Conservation (phyloP, 495 filamentous ascomycete species). For the Filosporella fistucella region DNA sequence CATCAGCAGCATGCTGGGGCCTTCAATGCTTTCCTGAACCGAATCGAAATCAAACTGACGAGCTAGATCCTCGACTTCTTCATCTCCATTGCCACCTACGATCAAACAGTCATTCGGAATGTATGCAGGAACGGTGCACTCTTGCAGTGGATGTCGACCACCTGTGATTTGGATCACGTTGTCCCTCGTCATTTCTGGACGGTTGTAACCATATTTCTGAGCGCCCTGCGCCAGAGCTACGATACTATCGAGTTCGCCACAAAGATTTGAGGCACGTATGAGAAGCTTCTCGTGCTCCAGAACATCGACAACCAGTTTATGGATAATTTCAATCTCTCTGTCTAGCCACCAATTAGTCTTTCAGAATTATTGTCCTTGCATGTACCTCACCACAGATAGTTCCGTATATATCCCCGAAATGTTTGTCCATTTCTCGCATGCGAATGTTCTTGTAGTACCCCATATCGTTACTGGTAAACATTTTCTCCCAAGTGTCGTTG, state of each 20-base stretch:
- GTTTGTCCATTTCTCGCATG: slow-evolving; percentile 79
- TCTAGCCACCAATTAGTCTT: slow-evolving; percentile 44
- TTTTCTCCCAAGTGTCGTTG: slow-evolving; percentile 65
- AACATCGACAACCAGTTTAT: slow-evolving; percentile 69
- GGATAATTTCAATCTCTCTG: slow-evolving; percentile 85
- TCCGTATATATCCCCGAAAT: slow-evolving; percentile 80
- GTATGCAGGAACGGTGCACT: slow-evolving; percentile 79
- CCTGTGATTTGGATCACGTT: slow-evolving; percentile 75
- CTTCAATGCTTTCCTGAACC: slow-evolving; percentile 18
- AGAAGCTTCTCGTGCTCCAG: slow-evolving; percentile 67
- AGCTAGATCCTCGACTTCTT: slow-evolving; percentile 4
- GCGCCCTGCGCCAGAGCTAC: slow-evolving; percentile 79
- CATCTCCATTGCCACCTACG: slow-evolving; percentile 48
- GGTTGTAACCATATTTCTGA: slow-evolving; percentile 63
- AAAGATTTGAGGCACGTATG: slow-evolving; percentile 62
- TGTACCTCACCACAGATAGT: slow-evolving; percentile 68
- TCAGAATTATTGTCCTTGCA: no score
- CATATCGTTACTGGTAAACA: slow-evolving; percentile 66
- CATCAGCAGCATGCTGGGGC: slow-evolving; percentile 73
- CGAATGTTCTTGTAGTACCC: slow-evolving; percentile 85
- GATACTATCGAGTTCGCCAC: slow-evolving; percentile 86
- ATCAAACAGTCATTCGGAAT: slow-evolving; percentile 78
- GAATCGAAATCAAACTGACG: neutral
- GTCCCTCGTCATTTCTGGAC: slow-evolving; percentile 63
- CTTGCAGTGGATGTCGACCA: slow-evolving; percentile 89